Percentiles rank a stretch among this genome's conserved stretches.
Evolutionary conservation across 768 basidiomycete species (phyloP).

Genomic region (Trametes gibbosa): DNA sequence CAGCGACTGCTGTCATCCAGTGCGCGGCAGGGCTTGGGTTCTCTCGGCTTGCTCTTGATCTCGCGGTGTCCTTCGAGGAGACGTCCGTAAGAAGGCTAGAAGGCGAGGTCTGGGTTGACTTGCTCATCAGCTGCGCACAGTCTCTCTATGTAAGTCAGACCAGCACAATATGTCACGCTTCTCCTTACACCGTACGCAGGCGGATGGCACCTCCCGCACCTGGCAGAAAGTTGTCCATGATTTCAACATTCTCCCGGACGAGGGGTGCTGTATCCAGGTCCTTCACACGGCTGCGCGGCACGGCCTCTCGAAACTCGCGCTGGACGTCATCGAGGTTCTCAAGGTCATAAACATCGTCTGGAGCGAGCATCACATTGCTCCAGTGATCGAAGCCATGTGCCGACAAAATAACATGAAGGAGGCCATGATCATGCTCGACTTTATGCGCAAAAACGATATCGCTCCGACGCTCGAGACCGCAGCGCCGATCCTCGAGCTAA

Average conservation of each 20-base stretch:
- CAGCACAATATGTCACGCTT: neutral
- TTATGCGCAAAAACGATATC: constrained; percentile 57
- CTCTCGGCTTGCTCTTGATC: constrained; percentile 69
- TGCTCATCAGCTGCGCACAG: constrained; percentile 63
- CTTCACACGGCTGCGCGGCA: constrained; percentile 72
- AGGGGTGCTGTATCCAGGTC: constrained; percentile 69
- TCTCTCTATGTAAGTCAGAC: constrained; percentile 58
- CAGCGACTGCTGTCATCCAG: constrained; percentile 50
- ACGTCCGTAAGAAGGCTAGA: constrained; percentile 52
- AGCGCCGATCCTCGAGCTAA: constrained; percentile 47
- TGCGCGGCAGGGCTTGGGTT: constrained; percentile 52
- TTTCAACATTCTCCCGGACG: constrained; percentile 59
- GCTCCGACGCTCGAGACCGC: constrained; percentile 50
- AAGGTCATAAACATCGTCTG: constrained; percentile 45
- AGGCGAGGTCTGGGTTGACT: constrained; percentile 58
- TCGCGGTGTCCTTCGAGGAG: constrained; percentile 60
- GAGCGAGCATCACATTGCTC: constrained; percentile 74
- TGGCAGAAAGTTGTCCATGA: constrained; percentile 61
- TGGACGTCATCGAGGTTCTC: constrained; percentile 60
- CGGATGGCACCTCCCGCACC: constrained; percentile 58
- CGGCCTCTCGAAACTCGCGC: constrained; percentile 68
- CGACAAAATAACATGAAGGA: constrained; percentile 54
- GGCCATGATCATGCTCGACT: constrained; percentile 55
- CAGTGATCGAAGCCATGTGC: constrained; percentile 73
- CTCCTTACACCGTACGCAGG: constrained; percentile 36